These are phyloP conservation scores for Candida chilensis DNA, from an alignment of 805 yeast genomes.

Conservation along the genomic window DNA sequence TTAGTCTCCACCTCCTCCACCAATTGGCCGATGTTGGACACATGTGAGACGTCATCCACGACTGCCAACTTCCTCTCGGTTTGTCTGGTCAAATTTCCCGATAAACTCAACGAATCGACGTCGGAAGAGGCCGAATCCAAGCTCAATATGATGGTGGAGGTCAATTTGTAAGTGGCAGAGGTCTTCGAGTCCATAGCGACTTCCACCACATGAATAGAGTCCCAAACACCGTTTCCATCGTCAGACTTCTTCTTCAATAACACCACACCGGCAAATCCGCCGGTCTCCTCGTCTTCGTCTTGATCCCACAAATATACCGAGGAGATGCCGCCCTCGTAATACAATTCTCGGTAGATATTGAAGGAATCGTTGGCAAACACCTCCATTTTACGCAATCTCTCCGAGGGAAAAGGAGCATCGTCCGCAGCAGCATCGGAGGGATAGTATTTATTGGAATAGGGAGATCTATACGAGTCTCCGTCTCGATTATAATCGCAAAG, in stretches of 20 bases:
- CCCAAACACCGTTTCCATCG: constrained; percentile 63
- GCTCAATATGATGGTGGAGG: constrained; percentile 83
- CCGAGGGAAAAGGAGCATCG: constrained; percentile 73
- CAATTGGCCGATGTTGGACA: constrained; percentile 76
- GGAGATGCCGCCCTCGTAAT: constrained; percentile 91
- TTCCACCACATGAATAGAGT: constrained; percentile 89
- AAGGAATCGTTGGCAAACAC: constrained; percentile 80
- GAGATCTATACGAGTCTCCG: constrained; percentile 86
- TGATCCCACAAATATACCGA: constrained; percentile 90
- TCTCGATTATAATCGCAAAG: constrained; percentile 95
- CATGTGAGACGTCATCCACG: constrained; percentile 54
- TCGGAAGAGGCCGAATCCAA: constrained; percentile 23
- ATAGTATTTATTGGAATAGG: constrained; percentile 75
- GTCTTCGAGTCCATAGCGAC: constrained; percentile 31
- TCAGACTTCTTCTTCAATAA: constrained; percentile 65
- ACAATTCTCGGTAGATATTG: constrained; percentile 86
- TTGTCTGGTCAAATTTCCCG: constrained; percentile 87
- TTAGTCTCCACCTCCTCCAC: constrained; percentile 86
- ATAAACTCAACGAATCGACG: constrained; percentile 35
- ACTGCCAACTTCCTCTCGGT: constrained; percentile 44
- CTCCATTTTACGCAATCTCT: constrained; percentile 63
- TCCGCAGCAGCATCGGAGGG: constrained; percentile 41
- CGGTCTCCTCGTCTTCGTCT: constrained; percentile 39
- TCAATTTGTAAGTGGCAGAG: constrained; percentile 52
- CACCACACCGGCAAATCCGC: constrained; percentile 91